Evolutionary conservation across 2,329 filamentous ascomycete genomes (phyloP), one percentile per base, ranked within the genome.

Genomic region (Reticulascus tulasneorum): DNA sequence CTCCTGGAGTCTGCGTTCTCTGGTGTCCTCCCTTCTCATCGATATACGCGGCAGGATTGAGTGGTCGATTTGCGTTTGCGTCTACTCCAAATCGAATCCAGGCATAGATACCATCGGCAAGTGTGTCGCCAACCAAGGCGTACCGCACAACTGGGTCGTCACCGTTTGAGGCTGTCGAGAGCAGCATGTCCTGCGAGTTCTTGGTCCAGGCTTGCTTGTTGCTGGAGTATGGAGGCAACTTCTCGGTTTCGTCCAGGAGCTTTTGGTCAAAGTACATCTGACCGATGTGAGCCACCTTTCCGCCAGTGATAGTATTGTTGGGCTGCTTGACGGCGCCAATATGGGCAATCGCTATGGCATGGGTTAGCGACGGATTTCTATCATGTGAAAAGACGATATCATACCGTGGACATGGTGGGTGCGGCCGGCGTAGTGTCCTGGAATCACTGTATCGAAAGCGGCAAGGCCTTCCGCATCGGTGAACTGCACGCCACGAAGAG

Each of bases 221-320:
- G 33, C 50, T 51, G 21, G 46, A 52, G 53, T 76, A 75, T 1
- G 77, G 75, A 2, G 55, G 48, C 1, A 59, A 58, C 11, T 54
- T 49, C 39, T 78, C 72, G 34, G 80, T 74, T n/a, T 61, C 50
- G 5, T 55, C 41, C 40, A 79, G 68, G 22, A 82, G 67, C 33
- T 67, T 64, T 48, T 81, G 71, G 54, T 81, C 75, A 50, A 80
- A 76, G 60, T 77, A 82, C 34, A 78, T 56, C 53, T 83, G 77
- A 11, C 78, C 77, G 17, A 82, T 68, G 52, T 82, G 75, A 6
- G 74, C 70, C 34, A 75, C 66, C 16, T 56, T 58, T 27, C 51
- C 54, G 0, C 56, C 50, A 12, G 49, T 54, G 2, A 63, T 51
- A 1, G 60, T 63, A 16, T 50, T 38, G 45, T 62, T 62, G 19